Percentiles rank a stretch among this genome's conserved stretches.
Conservation (phyloP, 805 yeast species). For the Lachancea fermentati region DNA sequence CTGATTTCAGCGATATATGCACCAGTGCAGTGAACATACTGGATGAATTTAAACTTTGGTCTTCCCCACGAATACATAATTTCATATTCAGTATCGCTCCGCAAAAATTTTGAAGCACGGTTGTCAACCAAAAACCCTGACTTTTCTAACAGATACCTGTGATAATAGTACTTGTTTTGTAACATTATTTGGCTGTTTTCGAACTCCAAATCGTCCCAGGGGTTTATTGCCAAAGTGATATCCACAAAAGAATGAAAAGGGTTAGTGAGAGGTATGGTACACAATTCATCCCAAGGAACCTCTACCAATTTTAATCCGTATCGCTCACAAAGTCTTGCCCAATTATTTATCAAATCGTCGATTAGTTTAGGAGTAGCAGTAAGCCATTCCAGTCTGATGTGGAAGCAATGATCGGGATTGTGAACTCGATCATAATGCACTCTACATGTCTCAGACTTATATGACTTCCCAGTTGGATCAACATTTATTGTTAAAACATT, state of each 20-base stretch:
- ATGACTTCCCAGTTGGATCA: slow-evolving; percentile 67
- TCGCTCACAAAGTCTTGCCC: slow-evolving; percentile 80
- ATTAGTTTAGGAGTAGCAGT: slow-evolving; percentile 80
- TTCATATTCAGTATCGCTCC: slow-evolving; percentile 46
- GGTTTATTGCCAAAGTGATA: slow-evolving; percentile 59
- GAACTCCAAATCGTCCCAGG: slow-evolving; percentile 62
- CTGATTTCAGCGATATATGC: slow-evolving; percentile 83
- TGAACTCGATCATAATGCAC: slow-evolving; percentile 91
- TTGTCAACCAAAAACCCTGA: slow-evolving; percentile 79
- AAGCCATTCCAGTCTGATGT: slow-evolving; percentile 87
- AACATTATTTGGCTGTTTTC: slow-evolving; percentile 36
- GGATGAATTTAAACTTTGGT: slow-evolving; percentile 75
- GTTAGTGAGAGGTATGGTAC: slow-evolving; percentile 66
- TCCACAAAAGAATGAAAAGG: slow-evolving; percentile 87
- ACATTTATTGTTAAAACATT: slow-evolving; percentile 63
- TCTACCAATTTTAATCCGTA: slow-evolving; percentile 80
- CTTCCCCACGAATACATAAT: slow-evolving; percentile 88
- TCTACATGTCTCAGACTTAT: slow-evolving; percentile 68
- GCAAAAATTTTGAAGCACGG: slow-evolving; percentile 62
- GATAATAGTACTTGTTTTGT: slow-evolving; percentile 66
- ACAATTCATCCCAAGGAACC: slow-evolving; percentile 84
- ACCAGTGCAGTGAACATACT: slow-evolving; percentile 86
- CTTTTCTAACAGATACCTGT: slow-evolving; percentile 60
- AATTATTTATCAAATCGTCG: slow-evolving; percentile 68
- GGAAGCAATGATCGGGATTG: slow-evolving; percentile 93